Evolutionary conservation across 371 early-diverging fungal genomes (phyloP).

Genomic region (Mucor piriformis): DNA sequence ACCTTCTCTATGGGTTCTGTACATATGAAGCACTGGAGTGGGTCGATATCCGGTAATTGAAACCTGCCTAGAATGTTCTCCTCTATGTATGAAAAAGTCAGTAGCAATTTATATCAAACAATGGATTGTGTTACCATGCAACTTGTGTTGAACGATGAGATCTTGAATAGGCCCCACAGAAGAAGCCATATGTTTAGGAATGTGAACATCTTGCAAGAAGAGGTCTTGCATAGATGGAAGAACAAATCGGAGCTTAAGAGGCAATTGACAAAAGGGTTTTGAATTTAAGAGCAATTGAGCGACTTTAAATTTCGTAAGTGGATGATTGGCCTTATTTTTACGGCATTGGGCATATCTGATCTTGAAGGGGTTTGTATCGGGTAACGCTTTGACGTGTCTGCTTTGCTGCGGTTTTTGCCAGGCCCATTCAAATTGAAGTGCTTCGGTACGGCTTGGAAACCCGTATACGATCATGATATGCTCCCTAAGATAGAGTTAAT

Average conservation of each 20-base stretch:
- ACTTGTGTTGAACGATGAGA: not conserved
- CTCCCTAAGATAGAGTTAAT: slow-evolving; percentile 16
- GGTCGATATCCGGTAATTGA: not conserved
- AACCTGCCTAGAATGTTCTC: not conserved
- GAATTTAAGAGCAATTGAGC: slow-evolving; percentile 25
- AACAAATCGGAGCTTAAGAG: slow-evolving; percentile 26
- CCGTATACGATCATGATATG: slow-evolving; percentile 30
- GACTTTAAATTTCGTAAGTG: slow-evolving; percentile 26
- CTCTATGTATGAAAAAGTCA: not conserved
- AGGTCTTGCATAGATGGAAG: slow-evolving; percentile 7
- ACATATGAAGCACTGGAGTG: slow-evolving; percentile 9
- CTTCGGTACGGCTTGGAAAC: slow-evolving; percentile 21
- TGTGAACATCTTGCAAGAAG: slow-evolving; percentile 16
- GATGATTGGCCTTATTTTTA: not conserved
- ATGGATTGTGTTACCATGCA: slow-evolving; percentile 2
- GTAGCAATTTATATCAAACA: not conserved
- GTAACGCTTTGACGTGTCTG: slow-evolving; percentile 16
- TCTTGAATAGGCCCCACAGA: slow-evolving; percentile 20
- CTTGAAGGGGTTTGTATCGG: not conserved
- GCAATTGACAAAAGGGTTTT: slow-evolving; percentile 20
- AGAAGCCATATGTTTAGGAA: slow-evolving; percentile 17
- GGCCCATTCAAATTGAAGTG: slow-evolving; percentile 30
- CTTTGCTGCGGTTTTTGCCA: slow-evolving; percentile 32
- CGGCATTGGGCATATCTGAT: not conserved
- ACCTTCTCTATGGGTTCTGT: slow-evolving; percentile 4